phyloP scores from a whole-genome alignment of 257 asterid species.

The Rauvolfia tetraphylla region DNA sequence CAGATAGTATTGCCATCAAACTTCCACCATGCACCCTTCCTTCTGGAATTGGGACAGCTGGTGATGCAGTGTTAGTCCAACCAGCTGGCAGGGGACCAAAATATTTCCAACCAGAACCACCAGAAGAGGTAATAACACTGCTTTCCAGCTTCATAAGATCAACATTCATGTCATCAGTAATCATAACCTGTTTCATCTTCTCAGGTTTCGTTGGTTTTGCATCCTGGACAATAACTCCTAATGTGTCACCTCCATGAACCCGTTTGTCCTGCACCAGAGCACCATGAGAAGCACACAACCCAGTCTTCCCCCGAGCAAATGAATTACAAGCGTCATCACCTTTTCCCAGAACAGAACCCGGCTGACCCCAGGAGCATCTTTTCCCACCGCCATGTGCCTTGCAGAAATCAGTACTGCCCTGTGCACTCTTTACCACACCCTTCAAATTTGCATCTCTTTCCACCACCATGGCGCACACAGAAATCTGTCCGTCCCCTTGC shows the following conservation, averaged over 20 bases:
- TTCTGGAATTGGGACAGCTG: conserved; percentile 53
- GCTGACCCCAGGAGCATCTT: conserved; percentile 86
- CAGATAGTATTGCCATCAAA: conserved; percentile 57
- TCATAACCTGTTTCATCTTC: conserved; percentile 31
- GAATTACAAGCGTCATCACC: conserved; percentile 66
- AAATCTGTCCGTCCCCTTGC: conserved; percentile 91
- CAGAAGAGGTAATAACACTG: conserved; percentile 24
- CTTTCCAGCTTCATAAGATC: conserved; percentile 30
- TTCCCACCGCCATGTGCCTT: conserved; percentile 97
- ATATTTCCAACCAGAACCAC: conserved; percentile 29
- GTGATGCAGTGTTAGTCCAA: conserved; percentile 20
- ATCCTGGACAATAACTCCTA: conserved; percentile 45
- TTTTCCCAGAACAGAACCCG: conserved; percentile 55
- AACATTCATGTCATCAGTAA: conserved; percentile 32
- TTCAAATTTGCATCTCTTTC: conserved; percentile 75
- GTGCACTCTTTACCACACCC: conserved; percentile 94
- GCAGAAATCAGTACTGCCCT: conserved; percentile 95
- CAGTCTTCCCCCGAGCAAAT: conserved; percentile 66
- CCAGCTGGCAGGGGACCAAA: conserved; percentile 25
- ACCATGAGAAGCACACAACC: conserved; percentile 74
- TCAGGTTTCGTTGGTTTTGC: conserved; percentile 26
- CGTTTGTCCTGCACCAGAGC: conserved; percentile 76
- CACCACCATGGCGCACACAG: conserved; percentile 96
- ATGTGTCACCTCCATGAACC: conserved; percentile 80
- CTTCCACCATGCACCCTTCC: conserved; percentile 97